Conservation (phyloP, 257 asterid genomes). For the Haberlea rhodopensis region DNA sequence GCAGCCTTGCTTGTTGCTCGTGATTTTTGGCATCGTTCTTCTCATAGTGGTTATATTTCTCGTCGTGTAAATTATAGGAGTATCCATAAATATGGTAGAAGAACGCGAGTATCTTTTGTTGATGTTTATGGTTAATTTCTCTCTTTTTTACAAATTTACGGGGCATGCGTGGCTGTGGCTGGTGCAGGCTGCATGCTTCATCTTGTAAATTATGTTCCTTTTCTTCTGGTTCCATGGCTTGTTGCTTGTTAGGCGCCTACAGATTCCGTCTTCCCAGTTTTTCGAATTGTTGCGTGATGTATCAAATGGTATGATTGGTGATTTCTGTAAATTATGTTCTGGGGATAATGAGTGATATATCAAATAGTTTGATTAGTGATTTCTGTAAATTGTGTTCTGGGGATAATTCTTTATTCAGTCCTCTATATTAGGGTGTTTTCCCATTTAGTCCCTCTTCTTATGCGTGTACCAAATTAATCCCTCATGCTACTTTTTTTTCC, state of each 20-base stretch:
- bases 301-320: too few relatives aligned
- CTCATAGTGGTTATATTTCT: slow-evolving; percentile 73
- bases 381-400: too few relatives aligned
- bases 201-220: slow-evolving; percentile 28
- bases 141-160: slow-evolving; percentile 1
- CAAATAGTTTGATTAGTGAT: too few relatives aligned
- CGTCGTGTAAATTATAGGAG: slow-evolving; percentile 36
- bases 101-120: slow-evolving; percentile 19
- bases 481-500: too few relatives aligned
- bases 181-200: slow-evolving; percentile 18
- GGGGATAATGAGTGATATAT: too few relatives aligned
- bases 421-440: too few relatives aligned
- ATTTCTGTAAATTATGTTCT: too few relatives aligned
- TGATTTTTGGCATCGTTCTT: slow-evolving; percentile 74
- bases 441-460: too few relatives aligned
- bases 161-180: slow-evolving; percentile 21
- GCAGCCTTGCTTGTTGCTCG: slow-evolving; percentile 86
- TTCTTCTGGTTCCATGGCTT: slow-evolving; percentile 4
- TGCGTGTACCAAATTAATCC: too few relatives aligned
- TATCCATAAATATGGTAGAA: slow-evolving; percentile 22
- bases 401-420: too few relatives aligned
- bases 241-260: slow-evolving; percentile 19
- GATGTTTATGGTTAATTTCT: slow-evolving; percentile 15
- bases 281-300: too few relatives aligned
- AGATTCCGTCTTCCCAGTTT: background rate